Conservation (phyloP, 306 rosid species). For the Inga laurina region DNA sequence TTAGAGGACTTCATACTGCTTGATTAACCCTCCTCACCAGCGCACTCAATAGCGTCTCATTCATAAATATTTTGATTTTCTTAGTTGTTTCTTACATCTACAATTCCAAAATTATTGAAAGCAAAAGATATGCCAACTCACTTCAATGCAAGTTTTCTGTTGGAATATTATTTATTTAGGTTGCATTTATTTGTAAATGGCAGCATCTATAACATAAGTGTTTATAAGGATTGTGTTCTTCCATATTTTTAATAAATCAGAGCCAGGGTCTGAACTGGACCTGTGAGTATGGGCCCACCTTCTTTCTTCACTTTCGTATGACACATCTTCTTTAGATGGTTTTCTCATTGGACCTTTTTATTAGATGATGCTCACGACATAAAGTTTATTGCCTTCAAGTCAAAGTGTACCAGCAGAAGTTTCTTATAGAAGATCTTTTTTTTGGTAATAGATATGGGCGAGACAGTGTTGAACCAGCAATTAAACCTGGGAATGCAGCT, state of each 20-base stretch:
- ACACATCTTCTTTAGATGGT: not conserved
- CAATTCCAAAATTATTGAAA: not conserved
- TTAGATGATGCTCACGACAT: not conserved
- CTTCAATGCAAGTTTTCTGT: not conserved
- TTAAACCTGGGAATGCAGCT: slow-evolving; percentile 85
- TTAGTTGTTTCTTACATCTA: not conserved
- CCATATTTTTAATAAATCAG: not conserved
- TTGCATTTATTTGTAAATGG: no score
- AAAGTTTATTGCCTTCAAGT: not conserved
- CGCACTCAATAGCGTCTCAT: not conserved
- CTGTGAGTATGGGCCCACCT: not conserved
- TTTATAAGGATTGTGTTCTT: not conserved
- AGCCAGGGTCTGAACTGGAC: not conserved
- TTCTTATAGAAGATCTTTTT: slow-evolving; percentile 19
- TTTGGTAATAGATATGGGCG: slow-evolving; percentile 71
- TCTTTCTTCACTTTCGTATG: not conserved
- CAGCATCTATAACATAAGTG: no score
- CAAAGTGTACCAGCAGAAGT: not conserved
- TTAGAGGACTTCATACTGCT: no score
- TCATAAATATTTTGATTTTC: not conserved
- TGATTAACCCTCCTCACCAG: no score
- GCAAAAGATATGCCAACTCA: not conserved
- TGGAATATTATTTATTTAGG: no score
- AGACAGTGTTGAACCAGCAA: slow-evolving; percentile 86
- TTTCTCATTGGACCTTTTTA: not conserved